phyloP scores from a whole-genome alignment of 164 flowering plant species.

The grape (Vitis vinifera) region DNA sequence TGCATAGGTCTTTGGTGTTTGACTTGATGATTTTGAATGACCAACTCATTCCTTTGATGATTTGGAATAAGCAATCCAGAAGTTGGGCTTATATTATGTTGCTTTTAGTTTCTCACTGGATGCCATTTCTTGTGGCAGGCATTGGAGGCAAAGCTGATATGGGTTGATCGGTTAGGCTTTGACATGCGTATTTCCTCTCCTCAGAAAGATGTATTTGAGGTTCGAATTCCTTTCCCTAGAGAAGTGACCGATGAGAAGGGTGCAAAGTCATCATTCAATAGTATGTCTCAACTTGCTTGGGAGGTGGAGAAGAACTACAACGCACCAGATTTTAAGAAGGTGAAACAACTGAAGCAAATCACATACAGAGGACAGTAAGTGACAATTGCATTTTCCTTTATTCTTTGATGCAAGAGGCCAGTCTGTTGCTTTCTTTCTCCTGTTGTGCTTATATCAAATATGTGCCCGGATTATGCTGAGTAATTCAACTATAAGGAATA shows the following conservation, averaged over 20 bases:
- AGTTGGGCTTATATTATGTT: neutral
- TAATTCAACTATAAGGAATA: no score
- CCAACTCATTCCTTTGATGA: no score
- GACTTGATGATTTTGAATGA: no score
- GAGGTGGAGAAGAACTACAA: slow-evolving; percentile 78
- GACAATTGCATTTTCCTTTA: no score
- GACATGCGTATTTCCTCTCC: slow-evolving; percentile 64
- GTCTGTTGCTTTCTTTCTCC: no score
- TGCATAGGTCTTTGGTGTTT: no score
- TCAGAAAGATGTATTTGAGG: slow-evolving; percentile 47
- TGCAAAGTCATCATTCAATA: slow-evolving; percentile 81
- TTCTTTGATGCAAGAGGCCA: no score
- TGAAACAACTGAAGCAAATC: slow-evolving; percentile 56
- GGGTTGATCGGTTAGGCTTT: slow-evolving; percentile 92
- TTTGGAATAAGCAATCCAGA: neutral
- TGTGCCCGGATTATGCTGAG: no score
- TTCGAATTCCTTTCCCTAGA: slow-evolving; percentile 84
- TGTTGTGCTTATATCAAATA: no score
- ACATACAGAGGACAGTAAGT: no score
- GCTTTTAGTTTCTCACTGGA: neutral
- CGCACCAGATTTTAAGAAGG: slow-evolving; percentile 64
- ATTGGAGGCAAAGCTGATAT: slow-evolving; percentile 68
- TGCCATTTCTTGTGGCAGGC: slow-evolving; percentile 41
- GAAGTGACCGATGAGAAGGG: slow-evolving; percentile 86
- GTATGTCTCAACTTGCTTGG: slow-evolving; percentile 96